phyloP scores from a whole-genome alignment of 306 rosid genomes.

The Erythrophleum fordii region DNA sequence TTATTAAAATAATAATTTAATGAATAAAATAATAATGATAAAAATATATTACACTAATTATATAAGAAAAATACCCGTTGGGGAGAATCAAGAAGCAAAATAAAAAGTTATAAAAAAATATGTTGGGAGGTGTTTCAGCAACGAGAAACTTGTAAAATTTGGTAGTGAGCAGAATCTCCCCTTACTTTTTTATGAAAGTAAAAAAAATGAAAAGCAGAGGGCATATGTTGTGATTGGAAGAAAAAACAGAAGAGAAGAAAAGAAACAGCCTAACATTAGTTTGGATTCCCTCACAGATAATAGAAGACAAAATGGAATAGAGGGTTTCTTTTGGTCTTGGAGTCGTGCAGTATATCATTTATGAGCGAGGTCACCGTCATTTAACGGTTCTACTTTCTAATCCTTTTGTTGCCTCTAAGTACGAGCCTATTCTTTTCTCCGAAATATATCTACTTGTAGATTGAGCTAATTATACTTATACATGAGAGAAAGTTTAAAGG shows the following conservation, averaged over 20 bases:
- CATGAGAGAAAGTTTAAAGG: not conserved
- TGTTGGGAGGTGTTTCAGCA: too few relatives aligned
- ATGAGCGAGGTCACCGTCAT: not conserved
- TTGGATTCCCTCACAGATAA: constrained; percentile 12
- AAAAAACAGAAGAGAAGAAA: not conserved
- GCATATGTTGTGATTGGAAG: not conserved
- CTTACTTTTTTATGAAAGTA: not conserved
- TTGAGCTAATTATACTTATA: not conserved
- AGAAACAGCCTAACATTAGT: not conserved
- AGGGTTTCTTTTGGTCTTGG: not conserved
- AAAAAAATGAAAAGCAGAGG: not conserved
- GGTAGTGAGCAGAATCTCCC: not conserved
- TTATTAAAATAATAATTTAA: too few relatives aligned
- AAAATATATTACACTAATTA: too few relatives aligned
- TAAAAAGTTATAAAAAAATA: not conserved
- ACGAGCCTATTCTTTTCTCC: not conserved
- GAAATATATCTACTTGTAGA: not conserved
- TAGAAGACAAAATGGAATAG: not conserved
- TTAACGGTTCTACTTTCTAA: not conserved
- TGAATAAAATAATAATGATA: too few relatives aligned
- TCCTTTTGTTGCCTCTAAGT: not conserved
- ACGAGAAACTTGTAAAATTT: not conserved
- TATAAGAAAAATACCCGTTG: too few relatives aligned
- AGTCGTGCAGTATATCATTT: not conserved
- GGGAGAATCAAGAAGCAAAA: too few relatives aligned